Evolutionary conservation across 768 basidiomycete genomes (phyloP).

Genomic region (Amanita pallidorosea): DNA sequence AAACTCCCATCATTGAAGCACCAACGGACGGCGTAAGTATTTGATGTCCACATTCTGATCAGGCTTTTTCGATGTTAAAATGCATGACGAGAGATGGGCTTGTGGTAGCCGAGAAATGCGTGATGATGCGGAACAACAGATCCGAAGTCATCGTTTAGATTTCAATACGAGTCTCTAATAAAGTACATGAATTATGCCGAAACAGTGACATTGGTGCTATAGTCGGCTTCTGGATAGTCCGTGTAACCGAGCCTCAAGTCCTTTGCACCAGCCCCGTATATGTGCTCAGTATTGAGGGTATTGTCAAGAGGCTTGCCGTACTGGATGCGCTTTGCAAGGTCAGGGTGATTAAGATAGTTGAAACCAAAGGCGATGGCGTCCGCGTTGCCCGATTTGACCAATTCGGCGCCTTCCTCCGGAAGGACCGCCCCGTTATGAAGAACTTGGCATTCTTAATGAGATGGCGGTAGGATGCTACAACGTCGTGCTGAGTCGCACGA

Average conservation of each 20-base stretch:
- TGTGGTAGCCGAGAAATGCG: no score
- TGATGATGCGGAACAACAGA: no score
- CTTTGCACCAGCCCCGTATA: slow-evolving; percentile 16
- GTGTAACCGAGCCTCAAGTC: slow-evolving; percentile 22
- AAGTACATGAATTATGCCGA: no score
- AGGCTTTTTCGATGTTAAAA: no score
- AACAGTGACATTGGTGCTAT: background rate
- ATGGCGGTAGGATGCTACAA: slow-evolving; percentile 24
- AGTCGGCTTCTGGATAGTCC: slow-evolving; percentile 23
- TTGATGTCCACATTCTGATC: no score
- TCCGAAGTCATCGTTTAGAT: no score
- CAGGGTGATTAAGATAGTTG: slow-evolving; percentile 28
- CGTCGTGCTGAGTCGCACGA: slow-evolving; percentile 27
- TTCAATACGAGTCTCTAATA: no score
- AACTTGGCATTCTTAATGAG: slow-evolving; percentile 26
- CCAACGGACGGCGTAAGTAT: no score
- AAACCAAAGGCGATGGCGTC: slow-evolving; percentile 28
- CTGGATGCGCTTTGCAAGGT: slow-evolving; percentile 24
- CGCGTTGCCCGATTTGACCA: slow-evolving; percentile 21
- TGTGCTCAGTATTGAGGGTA: slow-evolving; percentile 14
- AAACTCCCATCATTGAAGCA: no score
- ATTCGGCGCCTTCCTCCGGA: slow-evolving; percentile 24
- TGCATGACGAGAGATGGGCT: no score
- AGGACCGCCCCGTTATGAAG: slow-evolving; percentile 24
- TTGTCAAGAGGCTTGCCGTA: slow-evolving; percentile 25